Percentiles rank a stretch among this genome's conserved stretches.
Conservation (phyloP, 768 basidiomycete genomes). For the Ramaria rubella region DNA sequence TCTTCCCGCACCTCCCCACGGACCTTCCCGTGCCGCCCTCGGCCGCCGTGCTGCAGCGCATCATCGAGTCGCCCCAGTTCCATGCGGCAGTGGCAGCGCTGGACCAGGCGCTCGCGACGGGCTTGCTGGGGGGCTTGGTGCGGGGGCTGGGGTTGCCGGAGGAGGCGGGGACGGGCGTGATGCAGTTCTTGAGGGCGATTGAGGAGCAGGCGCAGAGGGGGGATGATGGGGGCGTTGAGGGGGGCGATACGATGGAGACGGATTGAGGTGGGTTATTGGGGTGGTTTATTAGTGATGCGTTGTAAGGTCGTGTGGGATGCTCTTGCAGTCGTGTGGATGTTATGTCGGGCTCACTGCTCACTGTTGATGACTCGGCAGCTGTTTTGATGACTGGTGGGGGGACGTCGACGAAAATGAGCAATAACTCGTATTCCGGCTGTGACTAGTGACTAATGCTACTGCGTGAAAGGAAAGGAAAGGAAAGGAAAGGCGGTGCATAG, state of each 20-base stretch:
- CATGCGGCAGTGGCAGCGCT: conserved; percentile 71
- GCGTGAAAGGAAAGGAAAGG: no score
- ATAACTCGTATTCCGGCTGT: no score
- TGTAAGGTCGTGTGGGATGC: no score
- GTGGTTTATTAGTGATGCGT: no score
- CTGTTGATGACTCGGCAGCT: no score
- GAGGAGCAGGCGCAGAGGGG: conserved; percentile 64
- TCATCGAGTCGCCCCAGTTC: conserved; percentile 82
- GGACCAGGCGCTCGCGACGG: conserved; percentile 80
- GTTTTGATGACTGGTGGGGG: no score
- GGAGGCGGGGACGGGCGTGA: conserved; percentile 73
- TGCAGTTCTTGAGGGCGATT: conserved; percentile 74
- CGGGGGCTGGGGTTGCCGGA: conserved; percentile 75
- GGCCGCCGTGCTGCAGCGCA: conserved; percentile 60
- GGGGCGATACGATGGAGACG: conserved; percentile 77
- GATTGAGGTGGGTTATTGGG: conserved; percentile 36
- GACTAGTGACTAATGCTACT: no score
- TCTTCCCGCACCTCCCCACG: conserved; percentile 79
- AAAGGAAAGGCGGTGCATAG: no score
- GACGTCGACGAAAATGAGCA: no score
- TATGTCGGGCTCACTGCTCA: no score
- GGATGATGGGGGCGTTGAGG: conserved; percentile 22
- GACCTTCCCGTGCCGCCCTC: conserved; percentile 67
- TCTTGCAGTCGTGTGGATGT: no score
- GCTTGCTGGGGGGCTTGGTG: conserved; percentile 69